Evolutionary conservation across 441 rosid species (phyloP).

Genomic region (Syzygium syzygioides): DNA sequence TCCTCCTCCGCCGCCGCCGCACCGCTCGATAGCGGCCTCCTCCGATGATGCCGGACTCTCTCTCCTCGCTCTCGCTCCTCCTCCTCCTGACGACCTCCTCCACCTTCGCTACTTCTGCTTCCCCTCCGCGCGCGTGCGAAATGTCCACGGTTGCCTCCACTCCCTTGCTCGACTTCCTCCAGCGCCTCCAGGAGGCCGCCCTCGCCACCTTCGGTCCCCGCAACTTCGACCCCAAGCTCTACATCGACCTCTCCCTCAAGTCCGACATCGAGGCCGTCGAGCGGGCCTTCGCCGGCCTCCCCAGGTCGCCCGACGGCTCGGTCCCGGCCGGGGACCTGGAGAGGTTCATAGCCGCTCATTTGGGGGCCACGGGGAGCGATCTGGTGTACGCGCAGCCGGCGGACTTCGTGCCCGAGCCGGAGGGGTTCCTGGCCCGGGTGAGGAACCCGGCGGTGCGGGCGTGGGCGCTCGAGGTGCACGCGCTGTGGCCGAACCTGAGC

Average conservation of each 20-base stretch:
- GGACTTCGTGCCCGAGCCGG: conserved; percentile 61
- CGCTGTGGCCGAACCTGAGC: conserved; percentile 72
- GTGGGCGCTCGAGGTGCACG: conserved; percentile 82
- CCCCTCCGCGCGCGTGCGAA: rapidly evolving
- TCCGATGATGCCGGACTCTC: background rate
- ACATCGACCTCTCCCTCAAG: conserved; percentile 62
- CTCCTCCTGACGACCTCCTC: background rate
- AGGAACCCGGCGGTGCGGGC: conserved; percentile 50
- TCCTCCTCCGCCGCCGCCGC: background rate
- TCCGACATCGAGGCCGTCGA: conserved; percentile 31
- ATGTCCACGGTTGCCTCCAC: conserved; percentile 17
- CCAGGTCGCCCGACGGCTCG: conserved; percentile 24
- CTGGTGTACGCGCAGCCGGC: conserved; percentile 37
- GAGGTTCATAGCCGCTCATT: conserved; percentile 35
- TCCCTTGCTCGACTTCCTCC: conserved; percentile 48
- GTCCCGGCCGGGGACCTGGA: conserved; percentile 35
- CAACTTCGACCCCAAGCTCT: conserved; percentile 55
- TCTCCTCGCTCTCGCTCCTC: background rate
- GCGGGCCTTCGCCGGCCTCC: conserved; percentile 46
- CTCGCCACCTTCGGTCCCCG: conserved; percentile 26
- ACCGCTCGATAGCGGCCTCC: background rate
- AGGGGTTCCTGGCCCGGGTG: conserved; percentile 60
- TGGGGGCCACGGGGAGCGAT: conserved; percentile 54
- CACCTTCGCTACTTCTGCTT: background rate
- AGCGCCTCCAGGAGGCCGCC: conserved; percentile 57